Conservation (phyloP, 768 basidiomycete species). For the Cystobasidium tubakii region DNA sequence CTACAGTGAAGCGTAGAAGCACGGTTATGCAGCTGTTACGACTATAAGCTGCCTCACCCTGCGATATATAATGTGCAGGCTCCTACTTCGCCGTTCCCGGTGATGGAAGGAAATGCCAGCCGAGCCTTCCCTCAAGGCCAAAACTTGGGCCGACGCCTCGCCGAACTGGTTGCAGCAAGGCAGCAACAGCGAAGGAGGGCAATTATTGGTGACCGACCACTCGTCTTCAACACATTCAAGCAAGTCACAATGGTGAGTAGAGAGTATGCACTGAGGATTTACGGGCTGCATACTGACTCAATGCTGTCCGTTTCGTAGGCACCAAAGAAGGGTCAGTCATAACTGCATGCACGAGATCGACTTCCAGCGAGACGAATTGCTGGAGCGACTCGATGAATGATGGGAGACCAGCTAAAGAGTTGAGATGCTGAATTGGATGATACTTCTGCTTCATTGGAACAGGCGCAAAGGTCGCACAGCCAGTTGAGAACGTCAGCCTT, state of each 20-base stretch:
- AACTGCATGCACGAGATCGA: background rate
- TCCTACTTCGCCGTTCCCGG: background rate
- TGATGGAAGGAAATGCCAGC: background rate
- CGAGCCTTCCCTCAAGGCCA: too few species aligned
- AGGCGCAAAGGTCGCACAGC: constrained; percentile 31
- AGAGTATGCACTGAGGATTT: background rate
- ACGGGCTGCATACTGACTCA: background rate
- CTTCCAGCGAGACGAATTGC: background rate
- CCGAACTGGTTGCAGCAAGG: background rate
- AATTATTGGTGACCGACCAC: background rate
- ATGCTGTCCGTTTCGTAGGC: constrained; percentile 7
- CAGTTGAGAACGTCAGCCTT: constrained; percentile 61
- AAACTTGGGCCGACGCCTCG: too few species aligned
- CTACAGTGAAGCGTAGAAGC: too few species aligned
- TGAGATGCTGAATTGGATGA: background rate
- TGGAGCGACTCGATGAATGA: background rate
- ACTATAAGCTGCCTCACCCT: background rate
- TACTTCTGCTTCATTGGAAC: constrained; percentile 1
- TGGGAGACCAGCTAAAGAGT: background rate
- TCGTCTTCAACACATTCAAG: background rate
- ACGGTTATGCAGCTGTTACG: background rate
- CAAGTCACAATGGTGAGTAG: constrained; percentile 24
- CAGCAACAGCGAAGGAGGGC: constrained; percentile 6
- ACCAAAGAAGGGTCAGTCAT: constrained; percentile 31
- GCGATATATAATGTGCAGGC: background rate